Percentiles rank a stretch among this genome's conserved stretches.
Evolutionary conservation across 1,284 basidiomycete species (phyloP).

Genomic region (Grifola frondosa): DNA sequence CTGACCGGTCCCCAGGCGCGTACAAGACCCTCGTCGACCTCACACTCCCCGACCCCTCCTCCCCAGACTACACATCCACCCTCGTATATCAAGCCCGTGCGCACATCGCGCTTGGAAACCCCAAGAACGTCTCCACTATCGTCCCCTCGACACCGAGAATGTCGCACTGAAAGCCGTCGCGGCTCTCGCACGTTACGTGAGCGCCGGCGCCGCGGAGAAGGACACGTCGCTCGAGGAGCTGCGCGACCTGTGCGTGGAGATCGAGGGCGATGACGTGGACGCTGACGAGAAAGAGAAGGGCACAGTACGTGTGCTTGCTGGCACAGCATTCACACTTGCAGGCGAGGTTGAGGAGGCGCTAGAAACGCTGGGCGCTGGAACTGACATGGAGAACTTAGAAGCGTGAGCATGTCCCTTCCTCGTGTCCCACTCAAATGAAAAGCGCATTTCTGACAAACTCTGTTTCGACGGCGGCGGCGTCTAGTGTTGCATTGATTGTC

Average conservation of each 20-base stretch:
- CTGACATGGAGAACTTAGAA: conserved; percentile 77
- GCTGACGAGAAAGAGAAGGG: conserved; percentile 64
- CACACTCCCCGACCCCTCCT: conserved; percentile 57
- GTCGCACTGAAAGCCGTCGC: conserved; percentile 70
- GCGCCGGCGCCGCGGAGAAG: conserved; percentile 42
- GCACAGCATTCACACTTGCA: conserved; percentile 79
- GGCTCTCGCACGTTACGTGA: conserved; percentile 69
- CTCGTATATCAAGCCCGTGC: conserved; percentile 85
- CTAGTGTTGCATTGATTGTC: conserved; percentile 76
- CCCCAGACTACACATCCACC: conserved; percentile 61
- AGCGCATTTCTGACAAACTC: no score
- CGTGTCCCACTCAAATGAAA: not conserved
- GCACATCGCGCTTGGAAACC: conserved; percentile 72
- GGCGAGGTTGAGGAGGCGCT: conserved; percentile 90
- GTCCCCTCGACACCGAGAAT: conserved; percentile 60
- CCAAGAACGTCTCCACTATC: conserved; percentile 53
- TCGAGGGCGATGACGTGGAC: conserved; percentile 75
- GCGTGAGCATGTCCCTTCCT: conserved; percentile 56
- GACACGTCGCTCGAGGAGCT: conserved; percentile 77
- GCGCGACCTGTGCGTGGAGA: conserved; percentile 83
- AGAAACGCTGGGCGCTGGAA: conserved; percentile 75
- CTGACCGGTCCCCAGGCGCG: conserved; percentile 48
- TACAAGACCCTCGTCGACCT: conserved; percentile 59
- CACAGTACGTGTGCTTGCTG: conserved; percentile 75
- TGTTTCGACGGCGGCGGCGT: no score